Evolutionary conservation across 345 rosid species (phyloP).

Genomic region (Rhizophora mangle): DNA sequence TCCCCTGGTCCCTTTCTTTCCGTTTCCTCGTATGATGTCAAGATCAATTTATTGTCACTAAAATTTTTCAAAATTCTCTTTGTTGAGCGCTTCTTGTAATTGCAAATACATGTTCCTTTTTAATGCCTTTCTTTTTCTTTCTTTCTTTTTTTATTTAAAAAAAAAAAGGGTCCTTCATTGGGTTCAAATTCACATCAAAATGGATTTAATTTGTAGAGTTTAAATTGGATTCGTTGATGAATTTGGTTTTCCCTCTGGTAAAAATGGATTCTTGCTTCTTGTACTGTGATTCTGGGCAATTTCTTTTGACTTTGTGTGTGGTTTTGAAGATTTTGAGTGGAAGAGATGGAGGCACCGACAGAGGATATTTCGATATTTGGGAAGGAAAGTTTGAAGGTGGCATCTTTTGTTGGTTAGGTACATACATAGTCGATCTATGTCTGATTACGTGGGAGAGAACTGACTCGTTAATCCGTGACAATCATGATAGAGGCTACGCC

Average conservation of each 20-base stretch:
- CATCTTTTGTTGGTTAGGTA: neutral
- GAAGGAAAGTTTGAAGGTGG: neutral
- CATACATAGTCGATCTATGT: neutral
- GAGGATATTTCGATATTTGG: neutral
- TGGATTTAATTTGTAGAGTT: no score
- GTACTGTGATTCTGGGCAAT: neutral
- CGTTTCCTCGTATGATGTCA: neutral
- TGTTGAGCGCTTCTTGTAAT: neutral
- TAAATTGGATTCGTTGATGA: neutral
- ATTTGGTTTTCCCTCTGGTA: neutral
- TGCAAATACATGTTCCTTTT: neutral
- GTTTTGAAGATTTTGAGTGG: slow-evolving; percentile 2
- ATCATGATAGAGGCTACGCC: neutral
- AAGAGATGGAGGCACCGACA: slow-evolving; percentile 16
- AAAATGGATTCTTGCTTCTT: neutral
- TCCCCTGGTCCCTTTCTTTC: neutral
- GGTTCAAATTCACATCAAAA: no score
- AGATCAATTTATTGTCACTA: no score
- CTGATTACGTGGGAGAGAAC: neutral
- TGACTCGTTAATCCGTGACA: neutral
- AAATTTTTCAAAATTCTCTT: neutral
- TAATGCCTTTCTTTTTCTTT: neutral
- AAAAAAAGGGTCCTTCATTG: no score
- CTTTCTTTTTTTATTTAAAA: no score
- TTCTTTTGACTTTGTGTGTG: neutral